Conservation (phyloP, 208 protist species). For the Tritrichomonas musculus region DNA sequence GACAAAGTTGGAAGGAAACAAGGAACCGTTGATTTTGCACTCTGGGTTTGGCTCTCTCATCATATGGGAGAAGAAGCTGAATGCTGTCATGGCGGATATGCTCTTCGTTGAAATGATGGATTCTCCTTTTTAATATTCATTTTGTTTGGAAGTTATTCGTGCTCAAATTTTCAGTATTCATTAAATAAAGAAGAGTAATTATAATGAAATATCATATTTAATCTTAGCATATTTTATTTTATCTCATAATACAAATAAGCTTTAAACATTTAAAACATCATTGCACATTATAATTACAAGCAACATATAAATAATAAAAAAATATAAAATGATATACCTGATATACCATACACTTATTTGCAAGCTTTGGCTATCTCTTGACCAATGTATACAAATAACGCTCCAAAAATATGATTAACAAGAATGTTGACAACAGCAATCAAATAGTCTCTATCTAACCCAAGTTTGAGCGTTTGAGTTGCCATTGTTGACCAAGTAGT, state of each 20-base stretch:
- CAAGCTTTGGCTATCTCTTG: neutral
- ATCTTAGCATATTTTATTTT: no score
- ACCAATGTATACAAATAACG: neutral
- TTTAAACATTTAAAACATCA: no score
- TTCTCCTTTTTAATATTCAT: no score
- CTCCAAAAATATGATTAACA: neutral
- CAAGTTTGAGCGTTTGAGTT: neutral
- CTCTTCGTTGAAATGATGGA: conserved; percentile 23
- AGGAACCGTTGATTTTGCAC: conserved; percentile 1
- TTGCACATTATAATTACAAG: no score
- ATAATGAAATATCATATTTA: no score
- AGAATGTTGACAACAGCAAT: neutral
- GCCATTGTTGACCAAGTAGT: conserved; percentile 30
- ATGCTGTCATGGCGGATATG: conserved; percentile 12
- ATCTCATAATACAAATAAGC: no score
- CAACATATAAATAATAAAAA: no score
- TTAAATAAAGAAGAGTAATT: no score
- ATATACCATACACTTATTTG: no score
- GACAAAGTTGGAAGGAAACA: neutral
- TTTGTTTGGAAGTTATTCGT: no score
- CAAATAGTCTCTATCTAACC: neutral
- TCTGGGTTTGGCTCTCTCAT: conserved; percentile 26
- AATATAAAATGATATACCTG: no score
- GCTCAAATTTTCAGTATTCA: no score
- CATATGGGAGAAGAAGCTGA: neutral